These are phyloP conservation scores for Fagopyrum esculentum DNA, from an alignment of 148 eudicot genomes.

Conservation along the genomic window DNA sequence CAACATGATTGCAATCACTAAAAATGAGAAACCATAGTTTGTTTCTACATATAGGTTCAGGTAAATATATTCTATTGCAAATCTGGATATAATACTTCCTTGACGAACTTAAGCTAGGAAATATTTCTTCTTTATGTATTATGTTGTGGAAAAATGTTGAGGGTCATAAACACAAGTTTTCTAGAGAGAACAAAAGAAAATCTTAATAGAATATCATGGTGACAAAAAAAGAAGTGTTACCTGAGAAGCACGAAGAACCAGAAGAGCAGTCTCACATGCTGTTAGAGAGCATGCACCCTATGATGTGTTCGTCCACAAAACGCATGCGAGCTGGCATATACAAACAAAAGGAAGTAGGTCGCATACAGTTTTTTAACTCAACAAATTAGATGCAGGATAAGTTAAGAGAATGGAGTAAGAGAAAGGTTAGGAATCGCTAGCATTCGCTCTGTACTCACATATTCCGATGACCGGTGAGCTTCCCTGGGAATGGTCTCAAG, in stretches of 20 bases:
- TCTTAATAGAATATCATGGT: background rate
- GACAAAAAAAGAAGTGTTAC: constrained; percentile 23
- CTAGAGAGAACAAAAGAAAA: background rate
- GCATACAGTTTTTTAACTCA: too few relatives aligned
- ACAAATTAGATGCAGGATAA: too few relatives aligned
- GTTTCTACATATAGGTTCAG: background rate
- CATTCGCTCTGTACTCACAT: too few relatives aligned
- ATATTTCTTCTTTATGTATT: background rate
- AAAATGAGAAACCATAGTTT: background rate
- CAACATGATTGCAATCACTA: background rate
- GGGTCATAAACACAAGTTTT: background rate
- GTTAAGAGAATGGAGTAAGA: too few relatives aligned
- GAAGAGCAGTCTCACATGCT: constrained; percentile 99
- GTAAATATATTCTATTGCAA: background rate
- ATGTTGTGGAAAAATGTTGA: background rate
- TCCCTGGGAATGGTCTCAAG: too few relatives aligned
- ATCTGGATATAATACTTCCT: background rate
- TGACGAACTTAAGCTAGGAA: background rate
- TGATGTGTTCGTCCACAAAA: background rate
- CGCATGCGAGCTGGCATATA: too few relatives aligned
- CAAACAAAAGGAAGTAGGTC: too few relatives aligned
- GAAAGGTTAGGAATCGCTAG: too few relatives aligned
- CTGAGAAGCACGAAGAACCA: constrained; percentile 92
- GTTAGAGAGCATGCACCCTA: constrained; percentile 99
- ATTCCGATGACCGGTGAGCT: too few relatives aligned